Conservation (phyloP, 2,329 filamentous ascomycete species). For the Penicillium glabrum region DNA sequence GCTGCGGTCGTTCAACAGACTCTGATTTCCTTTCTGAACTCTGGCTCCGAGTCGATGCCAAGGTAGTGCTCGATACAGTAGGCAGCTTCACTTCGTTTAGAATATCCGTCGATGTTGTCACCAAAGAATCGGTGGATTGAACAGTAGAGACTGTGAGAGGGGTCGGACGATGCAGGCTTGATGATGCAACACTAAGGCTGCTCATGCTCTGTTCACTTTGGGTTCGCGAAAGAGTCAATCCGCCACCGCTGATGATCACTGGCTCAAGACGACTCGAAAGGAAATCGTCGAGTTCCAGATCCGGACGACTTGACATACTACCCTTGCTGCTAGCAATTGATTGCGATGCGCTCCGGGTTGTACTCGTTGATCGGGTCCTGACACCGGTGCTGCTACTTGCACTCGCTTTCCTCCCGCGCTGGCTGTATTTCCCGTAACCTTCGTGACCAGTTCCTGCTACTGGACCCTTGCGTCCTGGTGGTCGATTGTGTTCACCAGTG, state of each 20-base stretch:
- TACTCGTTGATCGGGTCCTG: slow-evolving; percentile 43
- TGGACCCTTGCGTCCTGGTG: slow-evolving; percentile 68
- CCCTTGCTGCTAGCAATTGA: slow-evolving; percentile 41
- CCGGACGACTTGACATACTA: slow-evolving; percentile 42
- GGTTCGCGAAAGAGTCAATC: slow-evolving; percentile 36
- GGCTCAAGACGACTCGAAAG: slow-evolving; percentile 48
- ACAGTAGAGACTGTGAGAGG: slow-evolving; percentile 26
- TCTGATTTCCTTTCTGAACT: slow-evolving; percentile 8
- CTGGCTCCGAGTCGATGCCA: slow-evolving; percentile 1
- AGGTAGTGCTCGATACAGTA: slow-evolving; percentile 2
- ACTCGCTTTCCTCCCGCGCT: slow-evolving; percentile 46
- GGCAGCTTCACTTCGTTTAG: slow-evolving; percentile 16
- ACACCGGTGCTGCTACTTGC: slow-evolving; percentile 40
- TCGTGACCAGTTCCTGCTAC: slow-evolving; percentile 93
- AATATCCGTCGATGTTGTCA: slow-evolving; percentile 27
- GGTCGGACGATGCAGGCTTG: slow-evolving; percentile 20
- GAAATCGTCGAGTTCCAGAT: slow-evolving; percentile 50
- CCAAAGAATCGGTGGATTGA: slow-evolving; percentile 36
- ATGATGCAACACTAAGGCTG: slow-evolving; percentile 32
- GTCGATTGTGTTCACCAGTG: slow-evolving; percentile 55
- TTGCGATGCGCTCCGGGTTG: slow-evolving; percentile 34
- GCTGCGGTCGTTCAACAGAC: not conserved
- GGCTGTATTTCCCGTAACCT: slow-evolving; percentile 51
- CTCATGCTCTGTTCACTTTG: slow-evolving; percentile 43
- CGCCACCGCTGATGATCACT: slow-evolving; percentile 51